Conservation (phyloP, 805 yeast species). For the Priceomyces carsonii region DNA sequence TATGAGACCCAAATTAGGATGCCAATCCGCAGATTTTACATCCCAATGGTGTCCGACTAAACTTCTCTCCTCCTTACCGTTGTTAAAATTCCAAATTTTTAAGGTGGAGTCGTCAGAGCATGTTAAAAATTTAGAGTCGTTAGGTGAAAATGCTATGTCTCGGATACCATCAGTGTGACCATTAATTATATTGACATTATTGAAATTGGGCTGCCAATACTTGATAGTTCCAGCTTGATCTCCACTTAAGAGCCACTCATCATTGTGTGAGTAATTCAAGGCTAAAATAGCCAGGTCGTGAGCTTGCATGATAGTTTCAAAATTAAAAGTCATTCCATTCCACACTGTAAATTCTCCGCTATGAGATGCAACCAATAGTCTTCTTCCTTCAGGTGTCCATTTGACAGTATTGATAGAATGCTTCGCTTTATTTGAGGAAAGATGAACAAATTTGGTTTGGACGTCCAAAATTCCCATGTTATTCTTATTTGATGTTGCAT, state of each 20-base stretch:
- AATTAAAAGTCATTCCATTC: slow-evolving; percentile 94
- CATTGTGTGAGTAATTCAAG: slow-evolving; percentile 80
- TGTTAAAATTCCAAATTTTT: slow-evolving; percentile 93
- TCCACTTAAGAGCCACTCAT: slow-evolving; percentile 92
- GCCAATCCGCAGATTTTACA: slow-evolving; percentile 97
- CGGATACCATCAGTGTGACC: slow-evolving; percentile 83
- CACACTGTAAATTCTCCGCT: slow-evolving; percentile 96
- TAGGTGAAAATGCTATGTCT: slow-evolving; percentile 87
- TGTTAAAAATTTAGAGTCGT: slow-evolving; percentile 88
- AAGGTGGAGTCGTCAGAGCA: slow-evolving; percentile 89
- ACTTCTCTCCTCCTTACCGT: slow-evolving; percentile 77
- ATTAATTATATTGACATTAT: slow-evolving; percentile 79
- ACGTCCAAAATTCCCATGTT: slow-evolving; percentile 58
- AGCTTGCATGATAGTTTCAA: slow-evolving; percentile 98
- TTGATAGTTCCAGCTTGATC: slow-evolving; percentile 91
- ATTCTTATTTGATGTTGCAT: slow-evolving; percentile 35
- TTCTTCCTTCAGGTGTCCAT: slow-evolving; percentile 97
- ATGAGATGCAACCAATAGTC: slow-evolving; percentile 85
- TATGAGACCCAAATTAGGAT: slow-evolving; percentile 78
- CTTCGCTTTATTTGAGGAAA: slow-evolving; percentile 86
- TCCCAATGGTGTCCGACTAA: slow-evolving; percentile 98
- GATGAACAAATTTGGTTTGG: slow-evolving; percentile 82
- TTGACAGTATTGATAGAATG: slow-evolving; percentile 87
- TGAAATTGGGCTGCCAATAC: slow-evolving; percentile 98
- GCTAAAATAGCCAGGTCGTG: slow-evolving; percentile 89